phyloP scores from a whole-genome alignment of 768 basidiomycete genomes.

The Leccinum variicolor region DNA sequence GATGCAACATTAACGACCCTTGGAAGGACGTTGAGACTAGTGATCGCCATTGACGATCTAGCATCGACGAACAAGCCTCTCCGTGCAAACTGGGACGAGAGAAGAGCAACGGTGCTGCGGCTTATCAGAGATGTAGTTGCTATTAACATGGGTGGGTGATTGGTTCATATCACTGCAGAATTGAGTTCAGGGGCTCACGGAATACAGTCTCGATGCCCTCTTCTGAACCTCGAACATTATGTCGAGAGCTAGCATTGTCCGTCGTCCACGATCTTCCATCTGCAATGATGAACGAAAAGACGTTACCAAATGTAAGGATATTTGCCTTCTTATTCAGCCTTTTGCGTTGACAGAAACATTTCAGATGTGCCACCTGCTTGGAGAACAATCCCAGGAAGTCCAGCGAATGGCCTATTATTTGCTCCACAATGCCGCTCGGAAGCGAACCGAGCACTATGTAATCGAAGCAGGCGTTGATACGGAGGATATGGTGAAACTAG shows the following conservation, averaged over 20 bases:
- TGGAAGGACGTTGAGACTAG: constrained; percentile 65
- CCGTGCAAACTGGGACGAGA: constrained; percentile 62
- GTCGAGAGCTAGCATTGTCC: constrained; percentile 63
- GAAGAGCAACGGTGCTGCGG: constrained; percentile 48
- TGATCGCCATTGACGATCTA: constrained; percentile 69
- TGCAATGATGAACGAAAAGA: constrained; percentile 58
- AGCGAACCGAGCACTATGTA: constrained; percentile 78
- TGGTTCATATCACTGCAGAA: neutral
- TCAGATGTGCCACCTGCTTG: constrained; percentile 80
- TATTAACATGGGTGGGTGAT: constrained; percentile 46
- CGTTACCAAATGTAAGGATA: constrained; percentile 55
- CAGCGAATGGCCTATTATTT: constrained; percentile 79
- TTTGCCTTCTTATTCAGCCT: neutral
- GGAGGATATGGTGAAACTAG: constrained; percentile 48
- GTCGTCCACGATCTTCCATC: constrained; percentile 66
- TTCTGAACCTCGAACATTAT: constrained; percentile 62
- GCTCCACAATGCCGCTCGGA: constrained; percentile 63
- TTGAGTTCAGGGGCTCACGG: neutral
- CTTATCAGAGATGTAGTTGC: constrained; percentile 62
- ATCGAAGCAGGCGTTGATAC: constrained; percentile 83
- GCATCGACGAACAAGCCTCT: constrained; percentile 69
- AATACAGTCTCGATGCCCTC: constrained; percentile 15
- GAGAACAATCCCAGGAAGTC: constrained; percentile 58
- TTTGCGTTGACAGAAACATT: neutral
- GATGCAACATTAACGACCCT: constrained; percentile 55